These are phyloP conservation scores for Sarocladium oryzae DNA, from an alignment of 2,329 filamentous ascomycete genomes.

Conservation along the genomic window DNA sequence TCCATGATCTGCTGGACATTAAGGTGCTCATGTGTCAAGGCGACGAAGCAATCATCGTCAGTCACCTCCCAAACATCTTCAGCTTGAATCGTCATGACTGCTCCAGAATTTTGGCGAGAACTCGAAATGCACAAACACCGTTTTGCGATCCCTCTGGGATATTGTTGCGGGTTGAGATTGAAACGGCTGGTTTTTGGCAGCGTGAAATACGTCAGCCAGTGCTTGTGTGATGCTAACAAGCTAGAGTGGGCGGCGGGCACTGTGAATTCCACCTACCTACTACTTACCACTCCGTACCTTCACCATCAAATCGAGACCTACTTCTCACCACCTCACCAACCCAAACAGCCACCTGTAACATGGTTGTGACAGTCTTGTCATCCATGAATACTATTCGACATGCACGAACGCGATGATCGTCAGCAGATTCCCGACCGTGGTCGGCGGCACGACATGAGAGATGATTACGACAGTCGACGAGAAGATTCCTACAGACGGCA, in stretches of 20 bases:
- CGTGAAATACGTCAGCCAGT: no score
- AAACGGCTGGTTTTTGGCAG: no score
- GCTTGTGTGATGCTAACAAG: no score
- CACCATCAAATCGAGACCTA: no score
- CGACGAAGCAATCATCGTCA: constrained; percentile 55
- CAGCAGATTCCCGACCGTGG: constrained; percentile 24
- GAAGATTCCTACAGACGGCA: constrained; percentile 41
- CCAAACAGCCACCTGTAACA: neutral
- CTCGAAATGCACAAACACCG: no score
- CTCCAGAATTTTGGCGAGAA: neutral
- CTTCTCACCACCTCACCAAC: no score
- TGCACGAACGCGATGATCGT: constrained; percentile 36
- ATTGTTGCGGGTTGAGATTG: no score
- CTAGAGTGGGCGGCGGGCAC: no score
- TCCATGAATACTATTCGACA: constrained; percentile 19
- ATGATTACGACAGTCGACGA: constrained; percentile 20
- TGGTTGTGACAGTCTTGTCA: neutral
- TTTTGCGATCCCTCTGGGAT: no score
- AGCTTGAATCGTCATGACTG: constrained; percentile 1
- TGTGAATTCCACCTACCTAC: neutral
- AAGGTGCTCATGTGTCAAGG: constrained; percentile 58
- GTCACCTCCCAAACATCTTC: constrained; percentile 32
- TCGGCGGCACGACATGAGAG: constrained; percentile 13
- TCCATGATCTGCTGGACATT: constrained; percentile 52
- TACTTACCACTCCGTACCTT: no score